Percentiles rank a stretch among this genome's conserved stretches.
Conservation (phyloP, 768 basidiomycete species). For the Mycena latifolia region DNA sequence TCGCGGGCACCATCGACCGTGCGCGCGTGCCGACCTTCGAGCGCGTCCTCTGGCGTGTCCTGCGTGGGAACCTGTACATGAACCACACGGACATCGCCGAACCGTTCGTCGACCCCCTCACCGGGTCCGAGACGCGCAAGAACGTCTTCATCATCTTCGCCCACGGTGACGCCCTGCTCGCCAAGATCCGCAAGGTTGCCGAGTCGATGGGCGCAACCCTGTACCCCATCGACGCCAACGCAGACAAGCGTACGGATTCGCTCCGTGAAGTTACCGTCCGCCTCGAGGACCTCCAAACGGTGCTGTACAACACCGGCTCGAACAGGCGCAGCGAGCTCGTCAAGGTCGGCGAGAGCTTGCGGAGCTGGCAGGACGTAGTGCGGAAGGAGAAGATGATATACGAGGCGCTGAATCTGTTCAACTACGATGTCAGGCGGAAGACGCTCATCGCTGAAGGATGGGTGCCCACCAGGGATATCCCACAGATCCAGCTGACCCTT, state of each 20-base stretch:
- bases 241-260: conserved; percentile 91
- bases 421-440: conserved; percentile 93
- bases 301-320: conserved; percentile 89
- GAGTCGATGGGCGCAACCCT: conserved; percentile 99
- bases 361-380: conserved; percentile 95
- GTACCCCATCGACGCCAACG: conserved; percentile 95
- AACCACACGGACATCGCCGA: conserved; percentile 96
- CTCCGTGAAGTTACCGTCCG: conserved; percentile 90
- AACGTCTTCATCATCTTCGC: conserved; percentile 99
- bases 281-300: conserved; percentile 91
- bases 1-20: conserved; percentile 97
- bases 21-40: conserved; percentile 93
- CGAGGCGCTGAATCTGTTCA: conserved; percentile 95
- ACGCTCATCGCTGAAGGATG: conserved; percentile 98
- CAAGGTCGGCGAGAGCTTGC: conserved; percentile 86
- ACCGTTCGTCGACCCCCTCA: conserved; percentile 90
- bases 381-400: conserved; percentile 96
- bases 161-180: conserved; percentile 90
- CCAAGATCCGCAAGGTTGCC: conserved; percentile 97
- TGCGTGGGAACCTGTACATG: conserved; percentile 99
- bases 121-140: conserved; percentile 89
- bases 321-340: conserved; percentile 87
- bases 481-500: conserved; percentile 86
- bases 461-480: conserved; percentile 95
- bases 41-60: conserved; percentile 96